Percentiles rank a stretch among this genome's conserved stretches.
These are phyloP conservation scores for Avicennia marina DNA, from an alignment of 257 asterid genomes.

Conservation along the genomic window DNA sequence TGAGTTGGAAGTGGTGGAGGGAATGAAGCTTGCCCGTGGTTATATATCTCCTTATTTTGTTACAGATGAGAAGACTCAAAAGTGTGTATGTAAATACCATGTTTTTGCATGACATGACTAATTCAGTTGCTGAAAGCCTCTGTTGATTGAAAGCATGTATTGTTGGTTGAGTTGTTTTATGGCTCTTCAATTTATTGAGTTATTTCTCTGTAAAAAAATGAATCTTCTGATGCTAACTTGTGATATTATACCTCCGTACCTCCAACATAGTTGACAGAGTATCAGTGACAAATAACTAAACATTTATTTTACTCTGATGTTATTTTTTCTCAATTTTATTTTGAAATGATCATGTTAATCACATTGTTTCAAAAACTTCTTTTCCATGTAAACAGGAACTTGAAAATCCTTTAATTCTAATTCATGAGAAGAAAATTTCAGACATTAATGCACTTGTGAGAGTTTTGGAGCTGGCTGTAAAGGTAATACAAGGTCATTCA, in stretches of 20 bases:
- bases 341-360: background rate
- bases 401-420: slow-evolving; percentile 82
- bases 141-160: background rate
- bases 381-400: slow-evolving; percentile 60
- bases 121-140: slow-evolving; percentile 13
- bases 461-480: slow-evolving; percentile 67
- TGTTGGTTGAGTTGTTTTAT: slow-evolving; percentile 6
- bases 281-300: too few relatives aligned
- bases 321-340: background rate
- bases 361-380: slow-evolving; percentile 1
- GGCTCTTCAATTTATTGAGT: slow-evolving; percentile 1
- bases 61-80: slow-evolving; percentile 64
- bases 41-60: slow-evolving; percentile 86
- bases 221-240: background rate
- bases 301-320: background rate
- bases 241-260: background rate
- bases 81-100: slow-evolving; percentile 57
- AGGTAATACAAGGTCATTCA: slow-evolving; percentile 38
- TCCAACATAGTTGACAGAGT: background rate
- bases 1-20: slow-evolving; percentile 95
- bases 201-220: slow-evolving; percentile 4
- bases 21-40: slow-evolving; percentile 92
- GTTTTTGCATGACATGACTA: background rate
- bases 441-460: slow-evolving; percentile 62
- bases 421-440: slow-evolving; percentile 89